Conservation (phyloP, 768 basidiomycete species). For the Rubroboletus pulcherrimus region DNA sequence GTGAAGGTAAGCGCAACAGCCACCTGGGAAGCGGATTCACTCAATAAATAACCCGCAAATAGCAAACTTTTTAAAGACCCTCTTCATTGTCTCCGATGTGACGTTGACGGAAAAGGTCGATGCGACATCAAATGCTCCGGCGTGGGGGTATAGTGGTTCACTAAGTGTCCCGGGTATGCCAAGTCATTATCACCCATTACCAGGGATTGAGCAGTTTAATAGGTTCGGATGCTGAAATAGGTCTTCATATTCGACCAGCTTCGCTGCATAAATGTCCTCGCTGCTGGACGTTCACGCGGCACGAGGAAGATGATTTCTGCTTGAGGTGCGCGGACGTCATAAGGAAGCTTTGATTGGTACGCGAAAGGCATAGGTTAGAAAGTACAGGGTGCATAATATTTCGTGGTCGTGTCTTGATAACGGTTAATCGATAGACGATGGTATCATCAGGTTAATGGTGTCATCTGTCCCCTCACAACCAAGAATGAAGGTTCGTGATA, state of each 20-base stretch:
- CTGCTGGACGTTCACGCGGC: conserved; percentile 79
- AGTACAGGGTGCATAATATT: neutral
- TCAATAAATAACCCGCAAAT: neutral
- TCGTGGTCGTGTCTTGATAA: neutral
- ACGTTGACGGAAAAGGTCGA: conserved; percentile 46
- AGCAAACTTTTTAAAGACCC: conserved; percentile 63
- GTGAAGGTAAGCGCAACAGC: conserved; percentile 31
- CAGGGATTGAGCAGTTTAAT: neutral
- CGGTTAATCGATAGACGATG: neutral
- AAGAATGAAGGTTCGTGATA: neutral
- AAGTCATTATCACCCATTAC: neutral
- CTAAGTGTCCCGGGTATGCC: conserved; percentile 45
- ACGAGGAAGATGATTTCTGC: conserved; percentile 54
- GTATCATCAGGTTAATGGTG: neutral
- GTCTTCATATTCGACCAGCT: conserved; percentile 61
- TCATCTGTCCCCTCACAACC: neutral
- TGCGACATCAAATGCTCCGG: conserved; percentile 35
- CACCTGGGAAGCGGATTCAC: no score
- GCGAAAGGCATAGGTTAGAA: neutral
- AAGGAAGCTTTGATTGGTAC: conserved; percentile 3
- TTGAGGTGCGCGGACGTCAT: conserved; percentile 48
- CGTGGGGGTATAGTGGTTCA: conserved; percentile 49
- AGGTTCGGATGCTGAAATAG: conserved; percentile 27
- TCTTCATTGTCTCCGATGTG: conserved; percentile 81
- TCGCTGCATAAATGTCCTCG: conserved; percentile 73